Evolutionary conservation across 305 asterid species (phyloP).

Genomic region (Solanum hybrid): DNA sequence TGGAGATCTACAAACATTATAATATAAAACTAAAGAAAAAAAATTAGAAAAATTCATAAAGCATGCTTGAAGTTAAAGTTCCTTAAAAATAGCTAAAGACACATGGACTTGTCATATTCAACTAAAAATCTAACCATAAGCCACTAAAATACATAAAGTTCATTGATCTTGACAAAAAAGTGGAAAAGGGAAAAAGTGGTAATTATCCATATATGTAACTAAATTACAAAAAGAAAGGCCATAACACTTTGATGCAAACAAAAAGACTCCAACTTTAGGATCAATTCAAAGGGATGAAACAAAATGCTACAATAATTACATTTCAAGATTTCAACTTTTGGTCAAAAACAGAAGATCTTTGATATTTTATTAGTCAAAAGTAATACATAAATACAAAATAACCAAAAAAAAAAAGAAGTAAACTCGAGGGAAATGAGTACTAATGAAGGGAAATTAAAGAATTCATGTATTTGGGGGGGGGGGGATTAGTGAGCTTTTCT

Average conservation of each 20-base stretch:
- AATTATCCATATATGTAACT: constrained; percentile 13
- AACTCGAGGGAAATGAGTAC: neutral
- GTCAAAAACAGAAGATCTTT: neutral
- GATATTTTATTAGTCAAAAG: neutral
- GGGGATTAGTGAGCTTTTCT: neutral
- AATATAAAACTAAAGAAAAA: constrained; percentile 24
- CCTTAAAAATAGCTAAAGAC: constrained; percentile 38
- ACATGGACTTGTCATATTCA: constrained; percentile 35
- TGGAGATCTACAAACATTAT: constrained; percentile 43
- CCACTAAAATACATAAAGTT: constrained; percentile 13
- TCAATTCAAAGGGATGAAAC: neutral
- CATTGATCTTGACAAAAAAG: constrained; percentile 14
- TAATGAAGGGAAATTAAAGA: neutral
- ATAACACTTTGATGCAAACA: constrained; percentile 23
- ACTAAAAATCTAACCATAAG: constrained; percentile 16
- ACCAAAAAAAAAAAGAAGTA: neutral
- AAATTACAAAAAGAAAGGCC: constrained; percentile 29
- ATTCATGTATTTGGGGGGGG: neutral
- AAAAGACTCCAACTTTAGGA: constrained; percentile 34
- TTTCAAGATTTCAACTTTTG: neutral
- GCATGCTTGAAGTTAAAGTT: constrained; percentile 30
- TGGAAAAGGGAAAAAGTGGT: neutral
- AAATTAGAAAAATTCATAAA: constrained; percentile 12
- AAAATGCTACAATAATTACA: neutral
- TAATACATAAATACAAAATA: neutral